Percentiles rank a stretch among this genome's conserved stretches.
These are phyloP conservation scores for Backusella circina DNA, from an alignment of 192 early-diverging fungal genomes.

Conservation along the genomic window DNA sequence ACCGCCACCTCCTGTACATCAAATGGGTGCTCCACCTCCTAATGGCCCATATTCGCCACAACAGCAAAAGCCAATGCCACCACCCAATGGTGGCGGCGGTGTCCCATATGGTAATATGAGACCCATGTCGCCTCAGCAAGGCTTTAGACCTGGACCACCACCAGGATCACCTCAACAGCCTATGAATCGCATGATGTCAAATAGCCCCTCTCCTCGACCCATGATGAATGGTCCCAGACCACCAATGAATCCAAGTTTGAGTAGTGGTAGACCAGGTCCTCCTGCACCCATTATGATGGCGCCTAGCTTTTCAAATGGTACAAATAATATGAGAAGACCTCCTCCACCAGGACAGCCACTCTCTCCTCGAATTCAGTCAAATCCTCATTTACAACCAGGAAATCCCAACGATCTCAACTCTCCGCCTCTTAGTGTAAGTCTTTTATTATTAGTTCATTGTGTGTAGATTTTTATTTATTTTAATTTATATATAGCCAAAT, in stretches of 20 bases:
- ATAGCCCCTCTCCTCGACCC: background rate
- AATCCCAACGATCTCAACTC: constrained; percentile 7
- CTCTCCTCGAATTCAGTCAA: background rate
- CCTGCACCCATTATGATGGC: constrained; percentile 16
- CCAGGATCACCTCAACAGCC: background rate
- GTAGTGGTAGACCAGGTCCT: background rate
- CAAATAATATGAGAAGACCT: constrained; percentile 1
- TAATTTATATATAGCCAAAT: constrained; percentile 1
- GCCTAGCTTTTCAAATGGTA: background rate
- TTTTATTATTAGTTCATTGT: background rate
- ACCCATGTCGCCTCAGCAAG: background rate
- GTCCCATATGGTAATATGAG: background rate
- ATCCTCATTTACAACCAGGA: constrained; percentile 7
- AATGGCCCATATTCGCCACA: background rate
- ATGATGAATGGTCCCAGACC: background rate
- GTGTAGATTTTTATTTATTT: background rate
- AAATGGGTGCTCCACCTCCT: background rate
- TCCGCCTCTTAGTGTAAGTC: constrained; percentile 11
- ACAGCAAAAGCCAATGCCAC: background rate
- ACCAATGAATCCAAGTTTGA: background rate
- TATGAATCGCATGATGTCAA: background rate
- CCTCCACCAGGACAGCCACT: background rate
- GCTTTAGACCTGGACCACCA: background rate
- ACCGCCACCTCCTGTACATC: background rate
- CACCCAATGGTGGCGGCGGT: background rate